Evolutionary conservation across 192 early-diverging fungal genomes (phyloP).

Genomic region (Oehlia diaphana): DNA sequence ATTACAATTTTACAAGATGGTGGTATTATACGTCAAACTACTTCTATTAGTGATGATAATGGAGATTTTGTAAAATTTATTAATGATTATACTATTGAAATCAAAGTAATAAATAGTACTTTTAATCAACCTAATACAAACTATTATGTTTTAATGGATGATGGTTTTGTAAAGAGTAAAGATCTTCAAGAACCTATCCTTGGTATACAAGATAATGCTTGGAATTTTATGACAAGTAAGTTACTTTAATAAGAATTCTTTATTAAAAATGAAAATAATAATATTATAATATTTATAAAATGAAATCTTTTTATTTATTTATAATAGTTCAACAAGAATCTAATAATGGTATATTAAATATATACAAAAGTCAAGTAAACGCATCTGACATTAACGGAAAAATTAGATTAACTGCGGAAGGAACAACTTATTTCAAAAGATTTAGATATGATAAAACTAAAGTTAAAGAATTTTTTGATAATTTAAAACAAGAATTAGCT

Average conservation of each 20-base stretch:
- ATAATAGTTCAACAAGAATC: too few species aligned
- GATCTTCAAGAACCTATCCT: neutral
- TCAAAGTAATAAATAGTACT: neutral
- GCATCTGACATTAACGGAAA: too few species aligned
- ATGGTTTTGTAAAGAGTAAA: constrained; percentile 5
- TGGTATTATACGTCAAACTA: neutral
- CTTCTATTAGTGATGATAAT: too few species aligned
- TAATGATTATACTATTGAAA: neutral
- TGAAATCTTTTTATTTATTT: too few species aligned
- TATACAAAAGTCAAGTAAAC: too few species aligned
- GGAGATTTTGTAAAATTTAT: neutral
- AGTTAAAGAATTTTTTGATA: neutral
- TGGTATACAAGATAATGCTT: neutral
- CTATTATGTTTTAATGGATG: constrained; percentile 12
- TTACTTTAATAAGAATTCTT: neutral
- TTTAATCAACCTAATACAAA: neutral
- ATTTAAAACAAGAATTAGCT: neutral
- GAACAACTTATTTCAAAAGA: too few species aligned
- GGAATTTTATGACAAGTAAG: neutral
- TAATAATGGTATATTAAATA: too few species aligned
- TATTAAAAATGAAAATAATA: too few species aligned
- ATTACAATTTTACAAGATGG: constrained; percentile 7
- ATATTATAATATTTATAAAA: too few species aligned
- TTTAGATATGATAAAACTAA: too few species aligned
- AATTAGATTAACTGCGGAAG: too few species aligned